phyloP scores from a whole-genome alignment of 176 grass and related monocot genomes.

The Tuctoria greenei region DNA sequence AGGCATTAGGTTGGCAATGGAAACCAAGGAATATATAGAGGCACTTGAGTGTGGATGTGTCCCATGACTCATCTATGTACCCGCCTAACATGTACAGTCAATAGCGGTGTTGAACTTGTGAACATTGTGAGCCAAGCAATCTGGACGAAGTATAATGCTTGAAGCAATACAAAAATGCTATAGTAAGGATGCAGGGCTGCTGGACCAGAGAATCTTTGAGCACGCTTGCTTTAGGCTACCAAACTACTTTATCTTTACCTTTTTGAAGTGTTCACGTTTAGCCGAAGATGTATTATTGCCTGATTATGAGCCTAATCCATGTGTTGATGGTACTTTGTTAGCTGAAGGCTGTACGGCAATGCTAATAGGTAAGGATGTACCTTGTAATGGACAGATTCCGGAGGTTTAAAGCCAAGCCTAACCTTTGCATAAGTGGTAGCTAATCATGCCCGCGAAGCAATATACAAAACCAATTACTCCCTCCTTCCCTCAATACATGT shows the following conservation, averaged over 20 bases:
- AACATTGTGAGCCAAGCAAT: conserved; percentile 29
- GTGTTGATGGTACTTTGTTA: not conserved
- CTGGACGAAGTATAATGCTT: conserved; percentile 18
- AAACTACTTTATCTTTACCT: conserved; percentile 45
- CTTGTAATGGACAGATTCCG: conserved; percentile 1
- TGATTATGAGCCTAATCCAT: conserved; percentile 29
- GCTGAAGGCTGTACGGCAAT: conserved; percentile 29
- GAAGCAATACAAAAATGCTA: conserved; percentile 17
- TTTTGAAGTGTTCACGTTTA: conserved; percentile 10
- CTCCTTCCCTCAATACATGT: too few species aligned
- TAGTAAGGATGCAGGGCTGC: conserved; percentile 1
- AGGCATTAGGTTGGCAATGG: not conserved
- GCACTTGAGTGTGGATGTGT: conserved; percentile 50
- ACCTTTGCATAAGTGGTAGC: not conserved
- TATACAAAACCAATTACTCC: not conserved
- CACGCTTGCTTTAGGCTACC: conserved; percentile 54
- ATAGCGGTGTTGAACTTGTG: conserved; percentile 12
- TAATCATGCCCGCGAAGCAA: not conserved
- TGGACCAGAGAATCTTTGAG: conserved; percentile 70
- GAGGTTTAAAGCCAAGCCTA: conserved; percentile 28
- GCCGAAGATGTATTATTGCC: not conserved
- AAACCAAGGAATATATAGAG: conserved; percentile 49
- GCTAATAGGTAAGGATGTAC: conserved; percentile 12
- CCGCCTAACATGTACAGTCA: conserved; percentile 35
- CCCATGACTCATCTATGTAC: conserved; percentile 28